Conservation (phyloP, 129 eudicot species). For the Pseudognaphalium luteoalbum region DNA sequence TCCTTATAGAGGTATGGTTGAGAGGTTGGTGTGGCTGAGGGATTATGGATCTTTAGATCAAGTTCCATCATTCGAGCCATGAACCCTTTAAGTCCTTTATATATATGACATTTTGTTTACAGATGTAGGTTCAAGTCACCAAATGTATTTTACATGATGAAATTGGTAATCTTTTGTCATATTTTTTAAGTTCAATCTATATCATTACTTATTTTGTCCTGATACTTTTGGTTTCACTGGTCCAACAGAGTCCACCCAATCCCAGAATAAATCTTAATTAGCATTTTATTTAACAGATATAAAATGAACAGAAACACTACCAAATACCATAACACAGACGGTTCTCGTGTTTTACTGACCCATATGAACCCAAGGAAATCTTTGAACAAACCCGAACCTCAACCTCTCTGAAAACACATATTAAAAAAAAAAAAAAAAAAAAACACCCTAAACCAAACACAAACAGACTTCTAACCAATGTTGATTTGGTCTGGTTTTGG, state of each 20-base stretch:
- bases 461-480: too few relatives aligned
- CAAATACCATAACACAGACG: too few relatives aligned
- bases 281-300: too few relatives aligned
- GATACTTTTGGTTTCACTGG: neutral
- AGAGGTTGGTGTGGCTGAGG: slow-evolving; percentile 35
- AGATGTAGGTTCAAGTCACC: neutral
- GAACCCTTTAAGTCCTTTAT: neutral
- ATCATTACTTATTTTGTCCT: neutral
- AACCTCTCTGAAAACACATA: too few relatives aligned
- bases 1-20: slow-evolving; percentile 39
- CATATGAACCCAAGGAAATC: too few relatives aligned
- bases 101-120: slow-evolving; percentile 8
- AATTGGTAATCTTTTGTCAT: neutral
- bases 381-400: too few relatives aligned
- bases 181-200: neutral
- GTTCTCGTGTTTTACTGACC: too few relatives aligned
- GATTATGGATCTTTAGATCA: slow-evolving; percentile 17
- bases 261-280: neutral
- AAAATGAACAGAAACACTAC: too few relatives aligned
- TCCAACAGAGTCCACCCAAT: neutral
- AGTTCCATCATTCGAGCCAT: slow-evolving; percentile 47
- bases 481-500: too few relatives aligned
- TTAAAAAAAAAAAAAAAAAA: too few relatives aligned
- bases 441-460: too few relatives aligned
- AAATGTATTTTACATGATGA: slow-evolving; percentile 6